Evolutionary conservation across 306 rosid species (phyloP).

Genomic region (Cajanus cajan): DNA sequence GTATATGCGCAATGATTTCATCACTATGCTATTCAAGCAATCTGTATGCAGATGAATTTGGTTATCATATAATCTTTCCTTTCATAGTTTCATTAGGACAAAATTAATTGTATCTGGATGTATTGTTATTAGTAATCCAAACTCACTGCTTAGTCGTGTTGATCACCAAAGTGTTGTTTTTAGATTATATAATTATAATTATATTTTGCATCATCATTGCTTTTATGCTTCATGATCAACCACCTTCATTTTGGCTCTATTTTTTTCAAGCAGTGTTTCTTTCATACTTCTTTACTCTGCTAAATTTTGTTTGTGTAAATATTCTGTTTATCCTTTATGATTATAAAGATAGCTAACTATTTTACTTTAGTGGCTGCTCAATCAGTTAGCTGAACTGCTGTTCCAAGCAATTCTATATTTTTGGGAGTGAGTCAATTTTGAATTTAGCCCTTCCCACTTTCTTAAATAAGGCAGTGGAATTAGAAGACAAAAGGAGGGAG

Average conservation of each 20-base stretch:
- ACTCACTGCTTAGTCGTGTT: constrained; percentile 5
- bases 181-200: background rate
- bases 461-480: background rate
- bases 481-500: background rate
- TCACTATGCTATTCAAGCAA: background rate
- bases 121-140: constrained; percentile 11
- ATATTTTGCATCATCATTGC: constrained; percentile 10
- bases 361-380: constrained; percentile 21
- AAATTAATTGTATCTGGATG: background rate
- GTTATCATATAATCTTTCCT: background rate
- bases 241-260: background rate
- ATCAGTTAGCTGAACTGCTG: background rate
- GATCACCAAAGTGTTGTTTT: background rate
- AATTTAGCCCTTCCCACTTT: background rate
- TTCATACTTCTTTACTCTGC: too few species aligned
- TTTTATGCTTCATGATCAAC: background rate
- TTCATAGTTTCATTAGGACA: background rate
- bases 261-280: background rate
- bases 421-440: background rate
- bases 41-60: background rate
- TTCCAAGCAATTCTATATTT: background rate
- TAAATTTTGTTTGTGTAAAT: background rate
- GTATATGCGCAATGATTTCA: background rate
- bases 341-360: background rate
- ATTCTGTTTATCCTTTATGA: constrained; percentile 1